Evolutionary conservation across 768 basidiomycete species (phyloP).

Genomic region (Termitomyces sp.): DNA sequence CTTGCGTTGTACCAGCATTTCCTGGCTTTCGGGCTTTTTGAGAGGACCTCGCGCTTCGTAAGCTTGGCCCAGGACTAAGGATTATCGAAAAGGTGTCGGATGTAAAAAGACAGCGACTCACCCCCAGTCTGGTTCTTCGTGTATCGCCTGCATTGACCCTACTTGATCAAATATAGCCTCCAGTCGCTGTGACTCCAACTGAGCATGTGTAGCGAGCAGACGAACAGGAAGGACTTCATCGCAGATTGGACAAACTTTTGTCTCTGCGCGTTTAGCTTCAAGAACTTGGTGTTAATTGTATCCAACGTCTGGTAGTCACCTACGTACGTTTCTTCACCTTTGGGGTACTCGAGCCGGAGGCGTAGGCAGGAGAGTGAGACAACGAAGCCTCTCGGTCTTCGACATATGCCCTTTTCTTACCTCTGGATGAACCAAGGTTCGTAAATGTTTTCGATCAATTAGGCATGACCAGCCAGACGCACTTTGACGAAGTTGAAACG

Average conservation of each 20-base stretch:
- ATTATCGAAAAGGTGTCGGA: neutral
- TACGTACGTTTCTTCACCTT: slow-evolving; percentile 49
- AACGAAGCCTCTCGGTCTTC: slow-evolving; percentile 25
- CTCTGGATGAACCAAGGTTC: slow-evolving; percentile 23
- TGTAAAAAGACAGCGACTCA: slow-evolving; percentile 21
- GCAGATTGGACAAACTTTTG: slow-evolving; percentile 72
- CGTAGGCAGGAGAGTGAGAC: slow-evolving; percentile 31
- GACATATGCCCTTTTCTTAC: slow-evolving; percentile 47
- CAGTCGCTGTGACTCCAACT: slow-evolving; percentile 65
- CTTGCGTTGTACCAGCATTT: slow-evolving; percentile 29
- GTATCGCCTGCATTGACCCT: slow-evolving; percentile 55
- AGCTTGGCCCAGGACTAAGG: slow-evolving; percentile 27
- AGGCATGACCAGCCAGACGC: slow-evolving; percentile 9
- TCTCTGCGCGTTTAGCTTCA: slow-evolving; percentile 70
- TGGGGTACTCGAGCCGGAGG: slow-evolving; percentile 20
- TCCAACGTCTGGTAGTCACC: neutral
- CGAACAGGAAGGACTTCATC: slow-evolving; percentile 69
- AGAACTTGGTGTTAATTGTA: slow-evolving; percentile 1
- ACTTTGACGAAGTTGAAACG: slow-evolving; percentile 27
- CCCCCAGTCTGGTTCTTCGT: slow-evolving; percentile 54
- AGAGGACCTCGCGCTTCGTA: slow-evolving; percentile 35
- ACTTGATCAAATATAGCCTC: slow-evolving; percentile 62
- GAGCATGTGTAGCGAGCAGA: slow-evolving; percentile 59
- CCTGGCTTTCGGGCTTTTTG: slow-evolving; percentile 38
- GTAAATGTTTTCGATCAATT: slow-evolving; percentile 10